Base-by-base conservation (phyloP, 2,329 filamentous ascomycete genomes). In the Rhinocladiella similis region DNA sequence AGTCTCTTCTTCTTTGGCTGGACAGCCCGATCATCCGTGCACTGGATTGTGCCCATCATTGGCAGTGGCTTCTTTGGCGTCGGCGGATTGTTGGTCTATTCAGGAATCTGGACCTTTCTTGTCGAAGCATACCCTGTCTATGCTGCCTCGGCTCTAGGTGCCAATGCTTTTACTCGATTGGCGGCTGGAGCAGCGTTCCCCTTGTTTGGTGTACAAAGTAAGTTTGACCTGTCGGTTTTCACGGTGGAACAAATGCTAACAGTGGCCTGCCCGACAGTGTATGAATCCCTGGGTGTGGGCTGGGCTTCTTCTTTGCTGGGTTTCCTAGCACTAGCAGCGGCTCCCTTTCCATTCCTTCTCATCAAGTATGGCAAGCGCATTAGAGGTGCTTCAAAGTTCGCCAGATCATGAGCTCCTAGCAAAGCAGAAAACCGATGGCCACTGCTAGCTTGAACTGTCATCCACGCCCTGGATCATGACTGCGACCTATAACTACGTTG, bases 1-100 rank as follows among this genome's bases (percentile, higher is more conserved):
- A 89, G 90, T 6, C 75, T 97, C 16, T 96, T 97, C 72, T 88
- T 89, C 73, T 96, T 96, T 73, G 90, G 84, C 7, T 96, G 91
- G 89, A 91, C 89, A 5, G 87, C 88, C 12, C 91, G 86, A 69
- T 72, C 85, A 50, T 63, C 54, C 5, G 62, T 71, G 7, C 71
- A 73, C n/a, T 74, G 70, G 57, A 72, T 81, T 49, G 73, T 80
- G 2, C 77, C 80, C 0, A 75, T 82, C 3, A 63, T 82, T 13
- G 78, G 77, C 2, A 77, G 75, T 0, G 71, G 74, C 0, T 73
- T 80, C 16, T 80, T 80, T 68, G 80, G 79, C 0, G 78, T 47
- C 27, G 53, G 49, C 76, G 68, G 75, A 73, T 3, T 95, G 56
- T 81, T 94, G 55, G 84, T 88, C 20, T 96, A 90, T 72, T 87